Conservation (phyloP, 768 basidiomycete genomes). For the Podaxis sp. region DNA sequence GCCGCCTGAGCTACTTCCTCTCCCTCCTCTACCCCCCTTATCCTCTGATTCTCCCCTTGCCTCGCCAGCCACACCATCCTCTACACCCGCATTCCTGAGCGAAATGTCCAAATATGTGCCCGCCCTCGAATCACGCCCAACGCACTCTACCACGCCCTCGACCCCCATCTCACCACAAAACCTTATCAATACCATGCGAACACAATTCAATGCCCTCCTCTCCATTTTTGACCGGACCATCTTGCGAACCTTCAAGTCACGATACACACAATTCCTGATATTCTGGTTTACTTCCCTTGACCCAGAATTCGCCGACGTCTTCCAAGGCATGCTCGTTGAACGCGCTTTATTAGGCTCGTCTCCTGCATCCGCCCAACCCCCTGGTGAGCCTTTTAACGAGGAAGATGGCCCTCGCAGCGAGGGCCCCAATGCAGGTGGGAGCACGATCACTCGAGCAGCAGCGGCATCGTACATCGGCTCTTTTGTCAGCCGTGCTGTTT, state of each 20-base stretch:
- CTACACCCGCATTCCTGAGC: not conserved
- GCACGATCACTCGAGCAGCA: slow-evolving; percentile 76
- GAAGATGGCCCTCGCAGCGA: slow-evolving; percentile 12
- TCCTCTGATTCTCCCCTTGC: not conserved
- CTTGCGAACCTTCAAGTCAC: slow-evolving; percentile 93
- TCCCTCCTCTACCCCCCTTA: slow-evolving; percentile 21
- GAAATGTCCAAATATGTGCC: slow-evolving; percentile 5
- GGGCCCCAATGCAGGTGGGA: slow-evolving; percentile 25
- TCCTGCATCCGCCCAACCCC: slow-evolving; percentile 15
- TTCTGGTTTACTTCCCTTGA: slow-evolving; percentile 96
- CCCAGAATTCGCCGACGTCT: slow-evolving; percentile 85
- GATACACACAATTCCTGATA: slow-evolving; percentile 94
- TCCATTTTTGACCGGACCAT: slow-evolving; percentile 93
- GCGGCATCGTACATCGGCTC: slow-evolving; percentile 93
- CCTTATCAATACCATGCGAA: slow-evolving; percentile 30
- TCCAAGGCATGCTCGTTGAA: slow-evolving; percentile 92
- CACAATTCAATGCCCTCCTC: slow-evolving; percentile 85
- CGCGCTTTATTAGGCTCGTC: slow-evolving; percentile 65
- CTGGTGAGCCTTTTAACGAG: slow-evolving; percentile 2
- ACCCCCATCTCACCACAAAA: slow-evolving; percentile 22
- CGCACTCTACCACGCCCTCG: slow-evolving; percentile 17
- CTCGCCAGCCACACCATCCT: slow-evolving; percentile 12
- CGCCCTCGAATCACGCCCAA: not conserved
- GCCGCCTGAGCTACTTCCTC: slow-evolving; percentile 35
- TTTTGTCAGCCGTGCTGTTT: slow-evolving; percentile 87